Percentiles rank a stretch among this genome's conserved stretches.
These are phyloP conservation scores for Phytophthora constricta DNA, from an alignment of 352 stramenopile species.

Conservation along the genomic window DNA sequence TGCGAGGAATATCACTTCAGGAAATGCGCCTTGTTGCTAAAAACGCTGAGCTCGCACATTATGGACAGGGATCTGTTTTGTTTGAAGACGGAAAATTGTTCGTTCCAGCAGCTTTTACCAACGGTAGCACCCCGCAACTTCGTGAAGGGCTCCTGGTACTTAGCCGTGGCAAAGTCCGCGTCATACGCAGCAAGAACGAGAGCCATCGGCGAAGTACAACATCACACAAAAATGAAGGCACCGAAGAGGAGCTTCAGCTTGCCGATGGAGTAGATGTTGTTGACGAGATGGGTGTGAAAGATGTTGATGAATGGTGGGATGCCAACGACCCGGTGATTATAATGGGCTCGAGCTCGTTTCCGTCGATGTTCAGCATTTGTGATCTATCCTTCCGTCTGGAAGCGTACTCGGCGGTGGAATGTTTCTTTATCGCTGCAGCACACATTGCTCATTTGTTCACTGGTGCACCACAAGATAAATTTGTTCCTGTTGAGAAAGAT, in stretches of 20 bases:
- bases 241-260: slow-evolving; percentile 8
- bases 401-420: slow-evolving; percentile 56
- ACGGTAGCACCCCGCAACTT: slow-evolving; percentile 17
- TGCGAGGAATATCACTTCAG: slow-evolving; percentile 51
- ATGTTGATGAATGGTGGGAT: slow-evolving; percentile 41
- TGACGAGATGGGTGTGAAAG: slow-evolving; percentile 14
- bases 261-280: slow-evolving; percentile 8
- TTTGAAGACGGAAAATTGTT: slow-evolving; percentile 48
- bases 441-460: slow-evolving; percentile 36
- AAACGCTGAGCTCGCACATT: slow-evolving; percentile 51
- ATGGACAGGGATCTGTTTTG: slow-evolving; percentile 49
- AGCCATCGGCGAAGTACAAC: slow-evolving; percentile 15
- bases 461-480: not conserved
- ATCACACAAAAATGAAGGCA: not conserved
- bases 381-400: slow-evolving; percentile 31
- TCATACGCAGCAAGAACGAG: slow-evolving; percentile 16
- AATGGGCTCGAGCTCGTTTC: slow-evolving; percentile 21
- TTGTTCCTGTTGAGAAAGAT: not conserved
- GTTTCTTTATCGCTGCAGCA: slow-evolving; percentile 55
- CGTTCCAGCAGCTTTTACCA: slow-evolving; percentile 12
- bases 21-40: slow-evolving; percentile 58
- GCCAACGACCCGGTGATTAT: slow-evolving; percentile 38
- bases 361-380: slow-evolving; percentile 23
- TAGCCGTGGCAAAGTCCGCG: slow-evolving; percentile 31
- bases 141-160: slow-evolving; percentile 43